phyloP scores from a whole-genome alignment of 257 asterid species.

The Solanum commersonii region DNA sequence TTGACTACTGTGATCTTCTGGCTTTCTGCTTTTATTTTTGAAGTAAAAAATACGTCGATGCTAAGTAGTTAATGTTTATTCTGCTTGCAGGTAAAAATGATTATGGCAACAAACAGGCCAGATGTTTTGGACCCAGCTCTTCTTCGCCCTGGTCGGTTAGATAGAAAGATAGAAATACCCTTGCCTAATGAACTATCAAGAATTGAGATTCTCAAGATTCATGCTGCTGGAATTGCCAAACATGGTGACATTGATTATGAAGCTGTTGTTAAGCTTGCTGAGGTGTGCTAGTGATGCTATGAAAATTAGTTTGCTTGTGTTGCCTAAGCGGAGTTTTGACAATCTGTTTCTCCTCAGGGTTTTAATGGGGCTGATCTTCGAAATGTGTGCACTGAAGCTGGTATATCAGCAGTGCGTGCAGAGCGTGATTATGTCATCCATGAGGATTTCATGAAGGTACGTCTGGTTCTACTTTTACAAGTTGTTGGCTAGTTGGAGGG shows the following conservation, averaged over 20 bases:
- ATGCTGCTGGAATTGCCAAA: conserved; percentile 70
- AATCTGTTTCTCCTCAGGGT: conserved; percentile 7
- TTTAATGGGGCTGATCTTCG: conserved; percentile 32
- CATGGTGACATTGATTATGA: conserved; percentile 78
- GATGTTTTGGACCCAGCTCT: conserved; percentile 78
- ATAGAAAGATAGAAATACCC: conserved; percentile 69
- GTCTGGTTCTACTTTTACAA: neutral
- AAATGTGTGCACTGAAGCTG: conserved; percentile 30
- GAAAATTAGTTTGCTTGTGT: neutral
- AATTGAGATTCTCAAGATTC: conserved; percentile 64
- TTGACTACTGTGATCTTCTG: neutral
- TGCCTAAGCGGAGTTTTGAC: neutral
- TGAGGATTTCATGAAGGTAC: conserved; percentile 30
- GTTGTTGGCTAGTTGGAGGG: neutral
- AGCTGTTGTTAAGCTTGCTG: conserved; percentile 71
- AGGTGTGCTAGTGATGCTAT: conserved; percentile 21
- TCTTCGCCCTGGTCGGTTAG: conserved; percentile 77
- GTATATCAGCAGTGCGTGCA: conserved; percentile 20
- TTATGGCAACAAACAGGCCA: conserved; percentile 74
- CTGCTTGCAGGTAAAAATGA: conserved; percentile 59
- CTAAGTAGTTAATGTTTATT: neutral
- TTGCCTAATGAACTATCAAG: conserved; percentile 80
- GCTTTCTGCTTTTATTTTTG: neutral
- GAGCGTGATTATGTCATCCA: conserved; percentile 30
- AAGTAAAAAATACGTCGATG: neutral